Conservation (phyloP, 176 grass and related monocot genomes). For the Rhynchospora breviuscula region DNA sequence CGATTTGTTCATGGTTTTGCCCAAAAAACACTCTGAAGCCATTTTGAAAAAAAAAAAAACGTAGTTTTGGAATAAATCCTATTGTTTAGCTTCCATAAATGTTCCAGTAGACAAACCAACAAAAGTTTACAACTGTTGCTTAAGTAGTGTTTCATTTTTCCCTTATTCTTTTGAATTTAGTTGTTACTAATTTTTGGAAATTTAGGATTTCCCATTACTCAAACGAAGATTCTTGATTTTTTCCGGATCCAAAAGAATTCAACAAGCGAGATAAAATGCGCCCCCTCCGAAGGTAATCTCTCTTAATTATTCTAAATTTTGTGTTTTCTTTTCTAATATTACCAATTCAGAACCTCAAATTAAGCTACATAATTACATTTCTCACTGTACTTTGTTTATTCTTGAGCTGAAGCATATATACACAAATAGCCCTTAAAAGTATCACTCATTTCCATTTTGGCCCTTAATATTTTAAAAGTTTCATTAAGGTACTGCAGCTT, state of each 20-base stretch:
- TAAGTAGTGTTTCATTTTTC: not conserved
- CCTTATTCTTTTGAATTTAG: conserved; percentile 11
- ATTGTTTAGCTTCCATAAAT: not conserved
- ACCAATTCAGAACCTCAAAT: not conserved
- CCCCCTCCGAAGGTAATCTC: conserved; percentile 46
- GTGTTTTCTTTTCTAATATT: not conserved
- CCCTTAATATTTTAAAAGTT: not conserved
- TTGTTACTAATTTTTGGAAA: conserved; percentile 8
- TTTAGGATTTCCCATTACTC: conserved; percentile 67
- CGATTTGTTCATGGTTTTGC: not conserved
- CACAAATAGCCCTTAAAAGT: not conserved
- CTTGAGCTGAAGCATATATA: not conserved
- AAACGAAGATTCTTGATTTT: conserved; percentile 91
- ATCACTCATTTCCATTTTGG: not conserved
- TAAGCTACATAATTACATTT: not conserved
- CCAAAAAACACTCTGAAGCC: not conserved
- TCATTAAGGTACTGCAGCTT: not conserved
- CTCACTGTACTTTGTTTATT: not conserved
- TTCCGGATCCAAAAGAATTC: conserved; percentile 64
- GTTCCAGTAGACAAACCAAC: not conserved
- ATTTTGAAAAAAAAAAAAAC: not conserved
- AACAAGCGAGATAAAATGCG: conserved; percentile 31
- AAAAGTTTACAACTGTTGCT: not conserved
- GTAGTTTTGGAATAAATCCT: not conserved
- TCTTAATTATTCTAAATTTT: not conserved